These are phyloP conservation scores for Neurospora sp. DNA, from an alignment of 495 filamentous ascomycete genomes.

Conservation along the genomic window DNA sequence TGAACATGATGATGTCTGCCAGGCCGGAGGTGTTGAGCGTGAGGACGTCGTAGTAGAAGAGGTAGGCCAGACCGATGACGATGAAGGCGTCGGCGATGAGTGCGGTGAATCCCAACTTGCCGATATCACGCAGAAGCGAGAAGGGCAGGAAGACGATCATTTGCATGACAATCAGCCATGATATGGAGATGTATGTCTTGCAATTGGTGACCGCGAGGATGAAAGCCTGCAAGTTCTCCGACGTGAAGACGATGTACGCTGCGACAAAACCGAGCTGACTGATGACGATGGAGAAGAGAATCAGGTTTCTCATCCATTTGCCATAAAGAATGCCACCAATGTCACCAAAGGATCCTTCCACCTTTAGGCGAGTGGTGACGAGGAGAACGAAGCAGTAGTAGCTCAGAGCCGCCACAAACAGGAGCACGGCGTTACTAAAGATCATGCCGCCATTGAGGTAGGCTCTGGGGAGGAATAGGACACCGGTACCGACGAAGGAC, in stretches of 20 bases:
- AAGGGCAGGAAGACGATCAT: conserved; percentile 88
- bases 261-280: conserved; percentile 93
- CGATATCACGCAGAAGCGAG: conserved; percentile 88
- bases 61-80: conserved; percentile 78
- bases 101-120: conserved; percentile 83
- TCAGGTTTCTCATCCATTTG: conserved; percentile 75
- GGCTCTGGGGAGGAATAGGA: conserved; percentile 89
- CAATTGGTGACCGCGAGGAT: conserved; percentile 75
- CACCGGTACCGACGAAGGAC: conserved; percentile 94
- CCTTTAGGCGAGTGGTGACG: conserved; percentile 71
- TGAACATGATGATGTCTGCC: conserved; percentile 79
- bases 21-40: conserved; percentile 73
- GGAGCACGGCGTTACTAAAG: conserved; percentile 83
- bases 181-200: conserved; percentile 69
- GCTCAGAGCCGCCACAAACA: conserved; percentile 72
- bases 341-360: conserved; percentile 88
- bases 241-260: conserved; percentile 97
- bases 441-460: conserved; percentile 94
- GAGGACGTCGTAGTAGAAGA: conserved; percentile 89
- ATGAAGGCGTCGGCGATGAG: conserved; percentile 92
- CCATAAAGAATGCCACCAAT: conserved; percentile 91
- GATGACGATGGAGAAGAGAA: conserved; percentile 81
- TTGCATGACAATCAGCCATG: conserved; percentile 83
- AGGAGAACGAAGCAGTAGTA: conserved; percentile 96
- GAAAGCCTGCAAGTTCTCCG: conserved; percentile 92